Percentiles rank a stretch among this genome's conserved stretches.
Conservation (phyloP, 495 filamentous ascomycete genomes). For the Hyaloscypha finlandica region DNA sequence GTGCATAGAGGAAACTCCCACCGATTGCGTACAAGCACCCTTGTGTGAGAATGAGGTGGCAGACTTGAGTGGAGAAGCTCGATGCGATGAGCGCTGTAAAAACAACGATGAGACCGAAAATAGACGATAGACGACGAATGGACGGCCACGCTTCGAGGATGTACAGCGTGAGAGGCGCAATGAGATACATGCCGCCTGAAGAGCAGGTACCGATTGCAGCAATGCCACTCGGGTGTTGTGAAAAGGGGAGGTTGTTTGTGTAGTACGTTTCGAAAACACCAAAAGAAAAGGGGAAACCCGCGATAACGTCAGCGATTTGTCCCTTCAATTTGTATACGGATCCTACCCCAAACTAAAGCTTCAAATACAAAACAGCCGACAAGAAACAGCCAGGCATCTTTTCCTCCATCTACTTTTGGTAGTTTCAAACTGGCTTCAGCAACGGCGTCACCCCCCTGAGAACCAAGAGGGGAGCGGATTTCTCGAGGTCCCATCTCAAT, state of each 20-base stretch:
- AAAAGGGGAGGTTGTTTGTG: conserved; percentile 42
- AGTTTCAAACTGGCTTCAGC: conserved; percentile 24
- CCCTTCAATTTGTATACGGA: not conserved
- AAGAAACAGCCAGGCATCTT: conserved; percentile 60
- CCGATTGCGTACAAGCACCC: conserved; percentile 48
- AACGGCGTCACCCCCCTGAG: not conserved
- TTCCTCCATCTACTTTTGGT: conserved; percentile 56
- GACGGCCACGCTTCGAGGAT: conserved; percentile 8
- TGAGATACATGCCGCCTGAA: not conserved
- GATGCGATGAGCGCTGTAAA: conserved; percentile 34
- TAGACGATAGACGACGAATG: conserved; percentile 7
- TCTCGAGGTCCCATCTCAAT: not conserved
- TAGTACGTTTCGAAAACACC: conserved; percentile 54
- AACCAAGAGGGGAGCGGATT: not conserved
- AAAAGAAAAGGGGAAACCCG: conserved; percentile 53
- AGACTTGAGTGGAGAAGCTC: conserved; percentile 44
- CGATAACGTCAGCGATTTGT: conserved; percentile 28
- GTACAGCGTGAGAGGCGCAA: conserved; percentile 7
- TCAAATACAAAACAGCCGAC: conserved; percentile 58
- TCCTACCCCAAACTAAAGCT: conserved; percentile 59
- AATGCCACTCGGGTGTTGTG: conserved; percentile 36
- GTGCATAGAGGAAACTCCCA: conserved; percentile 42
- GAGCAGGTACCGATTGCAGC: conserved; percentile 35
- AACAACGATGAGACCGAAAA: conserved; percentile 8
- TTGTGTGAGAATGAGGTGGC: conserved; percentile 53